phyloP scores from a whole-genome alignment of 768 basidiomycete genomes.

The Fomitopsis serialis region DNA sequence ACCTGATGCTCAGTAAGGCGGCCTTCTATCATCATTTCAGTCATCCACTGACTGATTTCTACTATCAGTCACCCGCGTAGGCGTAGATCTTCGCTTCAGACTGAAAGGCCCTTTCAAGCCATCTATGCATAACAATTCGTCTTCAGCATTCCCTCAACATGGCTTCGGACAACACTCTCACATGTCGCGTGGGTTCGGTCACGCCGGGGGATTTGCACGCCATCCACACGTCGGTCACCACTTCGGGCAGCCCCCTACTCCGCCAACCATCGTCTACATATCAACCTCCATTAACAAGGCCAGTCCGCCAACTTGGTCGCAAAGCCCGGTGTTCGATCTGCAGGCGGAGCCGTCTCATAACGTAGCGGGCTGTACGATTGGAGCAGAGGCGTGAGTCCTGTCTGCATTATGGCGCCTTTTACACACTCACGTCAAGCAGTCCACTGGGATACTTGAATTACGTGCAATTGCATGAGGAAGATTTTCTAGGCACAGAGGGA shows the following conservation, averaged over 20 bases:
- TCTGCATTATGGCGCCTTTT: not conserved
- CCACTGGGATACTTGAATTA: constrained; percentile 33
- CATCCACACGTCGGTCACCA: not conserved
- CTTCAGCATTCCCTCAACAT: constrained; percentile 33
- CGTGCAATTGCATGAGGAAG: constrained; percentile 32
- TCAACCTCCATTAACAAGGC: constrained; percentile 32
- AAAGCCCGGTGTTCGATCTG: constrained; percentile 22
- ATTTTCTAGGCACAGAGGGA: constrained; percentile 17
- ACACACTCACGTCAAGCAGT: constrained; percentile 12
- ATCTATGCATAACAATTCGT: not conserved
- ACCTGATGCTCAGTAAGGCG: constrained; percentile 29
- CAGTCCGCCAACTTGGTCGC: constrained; percentile 35
- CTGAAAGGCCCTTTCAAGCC: not conserved
- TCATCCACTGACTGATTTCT: not conserved
- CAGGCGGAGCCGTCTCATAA: constrained; percentile 9
- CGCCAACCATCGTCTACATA: constrained; percentile 33
- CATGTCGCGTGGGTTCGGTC: constrained; percentile 19
- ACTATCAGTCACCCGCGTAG: constrained; percentile 36
- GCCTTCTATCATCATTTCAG: not conserved
- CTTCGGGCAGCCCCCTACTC: constrained; percentile 1
- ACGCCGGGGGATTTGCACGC: not conserved
- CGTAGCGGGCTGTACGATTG: constrained; percentile 21
- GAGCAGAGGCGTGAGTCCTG: constrained; percentile 21
- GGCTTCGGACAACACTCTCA: constrained; percentile 35
- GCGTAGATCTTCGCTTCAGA: constrained; percentile 34